Conservation (phyloP, 139 green algal genomes). For the Pleodorina starrii region DNA sequence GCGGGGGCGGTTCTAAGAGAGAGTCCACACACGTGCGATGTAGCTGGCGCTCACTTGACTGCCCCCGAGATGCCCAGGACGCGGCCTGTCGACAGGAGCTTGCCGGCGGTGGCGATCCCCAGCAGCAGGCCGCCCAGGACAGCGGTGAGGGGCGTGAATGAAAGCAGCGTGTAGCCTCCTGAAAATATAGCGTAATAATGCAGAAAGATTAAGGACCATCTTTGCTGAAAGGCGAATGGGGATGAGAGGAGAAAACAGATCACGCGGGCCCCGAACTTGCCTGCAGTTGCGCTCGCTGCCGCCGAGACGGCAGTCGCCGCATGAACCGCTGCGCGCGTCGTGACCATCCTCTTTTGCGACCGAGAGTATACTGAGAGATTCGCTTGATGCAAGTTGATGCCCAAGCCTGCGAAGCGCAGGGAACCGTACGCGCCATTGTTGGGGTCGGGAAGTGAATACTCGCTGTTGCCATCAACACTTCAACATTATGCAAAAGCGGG, state of each 20-base stretch:
- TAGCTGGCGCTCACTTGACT: slow-evolving; percentile 63
- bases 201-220: too few species aligned
- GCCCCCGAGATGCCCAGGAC: slow-evolving; percentile 71
- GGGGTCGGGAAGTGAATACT: too few species aligned
- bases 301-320: neutral
- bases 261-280: neutral
- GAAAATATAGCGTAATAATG: neutral
- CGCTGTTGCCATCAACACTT: too few species aligned
- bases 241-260: too few species aligned
- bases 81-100: slow-evolving; percentile 66
- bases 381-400: neutral
- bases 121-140: slow-evolving; percentile 63
- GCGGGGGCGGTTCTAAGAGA: too few species aligned
- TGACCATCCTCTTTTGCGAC: neutral
- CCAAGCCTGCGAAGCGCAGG: neutral
- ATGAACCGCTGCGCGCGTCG: neutral
- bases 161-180: slow-evolving; percentile 24
- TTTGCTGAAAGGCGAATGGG: too few species aligned
- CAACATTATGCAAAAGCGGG: too few species aligned
- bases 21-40: too few species aligned
- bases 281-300: neutral
- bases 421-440: too few species aligned
- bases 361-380: neutral
- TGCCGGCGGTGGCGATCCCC: slow-evolving; percentile 52
- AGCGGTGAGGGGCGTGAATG: slow-evolving; percentile 63